A percentile compares a stretch with the other conserved stretches of the same genome.
These are phyloP conservation scores for Akanthomyces lecanii DNA, from an alignment of 2,329 filamentous ascomycete species.

Conservation along the genomic window DNA sequence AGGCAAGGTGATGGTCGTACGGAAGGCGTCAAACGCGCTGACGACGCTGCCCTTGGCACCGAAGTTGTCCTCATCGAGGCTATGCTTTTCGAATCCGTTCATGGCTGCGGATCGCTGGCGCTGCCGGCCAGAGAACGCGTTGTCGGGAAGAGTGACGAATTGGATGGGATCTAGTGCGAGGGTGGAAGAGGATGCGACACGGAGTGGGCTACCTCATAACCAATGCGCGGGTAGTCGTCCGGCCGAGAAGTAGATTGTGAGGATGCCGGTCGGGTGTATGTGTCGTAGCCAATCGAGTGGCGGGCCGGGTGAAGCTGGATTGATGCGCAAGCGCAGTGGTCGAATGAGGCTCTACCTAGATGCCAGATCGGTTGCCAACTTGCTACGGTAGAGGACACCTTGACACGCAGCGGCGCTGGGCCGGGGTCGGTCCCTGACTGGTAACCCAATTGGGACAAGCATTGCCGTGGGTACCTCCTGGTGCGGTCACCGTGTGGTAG, in stretches of 20 bases:
- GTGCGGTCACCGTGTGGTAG: not conserved
- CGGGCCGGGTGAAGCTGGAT: not conserved
- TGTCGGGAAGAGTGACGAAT: not conserved
- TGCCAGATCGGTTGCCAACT: not conserved
- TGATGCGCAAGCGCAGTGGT: not conserved
- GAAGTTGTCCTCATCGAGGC: conserved; percentile 72
- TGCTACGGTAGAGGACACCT: conserved; percentile 7
- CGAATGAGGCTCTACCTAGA: not conserved
- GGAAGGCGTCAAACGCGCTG: conserved; percentile 94
- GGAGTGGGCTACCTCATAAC: not conserved
- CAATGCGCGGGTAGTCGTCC: not conserved
- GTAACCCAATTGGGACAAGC: not conserved
- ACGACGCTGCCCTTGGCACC: conserved; percentile 67
- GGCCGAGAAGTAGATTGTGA: not conserved
- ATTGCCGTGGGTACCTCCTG: not conserved
- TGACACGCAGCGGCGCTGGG: not conserved
- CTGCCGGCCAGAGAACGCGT: not conserved
- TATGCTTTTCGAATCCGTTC: conserved; percentile 71
- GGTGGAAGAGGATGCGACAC: not conserved
- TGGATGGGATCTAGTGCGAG: not conserved
- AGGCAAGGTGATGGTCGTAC: conserved; percentile 50
- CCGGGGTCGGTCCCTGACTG: not conserved
- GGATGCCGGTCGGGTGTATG: not conserved
- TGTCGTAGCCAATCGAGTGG: not conserved
- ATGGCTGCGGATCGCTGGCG: conserved; percentile 40